These are phyloP conservation scores for Metschnikowia borealis DNA, from an alignment of 805 yeast species.

Conservation along the genomic window DNA sequence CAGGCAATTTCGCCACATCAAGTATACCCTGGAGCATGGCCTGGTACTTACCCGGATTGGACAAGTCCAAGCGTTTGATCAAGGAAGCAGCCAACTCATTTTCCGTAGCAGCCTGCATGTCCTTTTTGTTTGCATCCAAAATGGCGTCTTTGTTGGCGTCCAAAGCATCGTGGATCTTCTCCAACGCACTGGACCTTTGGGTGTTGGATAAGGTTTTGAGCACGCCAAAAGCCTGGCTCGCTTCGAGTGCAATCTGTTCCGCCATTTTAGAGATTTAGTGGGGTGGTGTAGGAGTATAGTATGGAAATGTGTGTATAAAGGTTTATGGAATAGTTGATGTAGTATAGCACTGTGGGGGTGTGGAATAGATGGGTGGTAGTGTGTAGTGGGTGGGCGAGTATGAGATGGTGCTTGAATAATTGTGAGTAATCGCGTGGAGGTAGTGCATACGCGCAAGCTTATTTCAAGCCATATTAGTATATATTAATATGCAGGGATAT, in stretches of 20 bases:
- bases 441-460: no score
- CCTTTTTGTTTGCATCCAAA: conserved; percentile 68
- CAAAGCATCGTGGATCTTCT: conserved; percentile 68
- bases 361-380: no score
- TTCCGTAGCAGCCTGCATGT: conserved; percentile 65
- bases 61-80: conserved; percentile 78
- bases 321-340: no score
- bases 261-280: conserved; percentile 39
- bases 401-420: no score
- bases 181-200: conserved; percentile 68
- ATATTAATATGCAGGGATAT: no score
- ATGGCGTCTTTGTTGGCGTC: conserved; percentile 55
- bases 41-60: conserved; percentile 81
- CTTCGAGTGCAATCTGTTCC: conserved; percentile 72
- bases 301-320: no score
- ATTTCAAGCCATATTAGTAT: no score
- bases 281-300: no score
- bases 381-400: no score
- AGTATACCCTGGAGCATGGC: conserved; percentile 91
- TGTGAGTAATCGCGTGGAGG: no score
- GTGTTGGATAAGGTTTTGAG: conserved; percentile 74
- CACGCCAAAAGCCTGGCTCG: conserved; percentile 78
- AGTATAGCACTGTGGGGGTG: no score
- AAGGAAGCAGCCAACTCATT: conserved; percentile 64
- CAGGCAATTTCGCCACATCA: conserved; percentile 85